phyloP scores from a whole-genome alignment of 176 grass and related monocot species.

The Urochloa ruziziensis region DNA sequence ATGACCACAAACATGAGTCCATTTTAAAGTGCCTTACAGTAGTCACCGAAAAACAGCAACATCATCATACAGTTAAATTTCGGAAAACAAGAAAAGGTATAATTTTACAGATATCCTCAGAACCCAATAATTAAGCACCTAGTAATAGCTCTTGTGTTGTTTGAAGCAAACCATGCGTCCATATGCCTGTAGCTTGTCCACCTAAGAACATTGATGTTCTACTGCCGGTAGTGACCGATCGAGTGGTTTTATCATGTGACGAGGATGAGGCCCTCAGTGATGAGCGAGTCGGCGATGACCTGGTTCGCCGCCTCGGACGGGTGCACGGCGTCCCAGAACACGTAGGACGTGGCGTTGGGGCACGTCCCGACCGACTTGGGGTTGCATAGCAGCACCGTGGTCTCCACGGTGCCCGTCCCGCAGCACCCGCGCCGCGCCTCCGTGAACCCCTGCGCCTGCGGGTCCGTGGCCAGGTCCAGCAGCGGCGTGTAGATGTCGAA shows the following conservation, averaged over 20 bases:
- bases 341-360: slow-evolving; percentile 71
- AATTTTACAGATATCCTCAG: no score
- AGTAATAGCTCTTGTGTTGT: no score
- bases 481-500: slow-evolving; percentile 95
- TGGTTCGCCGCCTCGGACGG: slow-evolving; percentile 87
- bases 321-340: slow-evolving; percentile 96
- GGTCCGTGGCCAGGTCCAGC: slow-evolving; percentile 43
- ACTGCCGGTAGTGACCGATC: no score
- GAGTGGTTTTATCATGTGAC: slow-evolving; percentile 37
- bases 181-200: no score
- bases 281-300: slow-evolving; percentile 64
- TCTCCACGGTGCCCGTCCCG: slow-evolving; percentile 74
- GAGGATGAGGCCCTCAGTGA: slow-evolving; percentile 52
- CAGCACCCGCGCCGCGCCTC: slow-evolving; percentile 75
- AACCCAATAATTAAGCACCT: no score
- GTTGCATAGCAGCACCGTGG: slow-evolving; percentile 86
- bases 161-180: no score
- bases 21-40: no score
- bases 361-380: slow-evolving; percentile 83
- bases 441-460: slow-evolving; percentile 64
- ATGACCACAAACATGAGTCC: no score
- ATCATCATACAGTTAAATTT: no score
- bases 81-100: no score
- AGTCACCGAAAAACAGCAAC: no score
- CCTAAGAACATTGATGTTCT: no score